Percentiles rank a stretch among this genome's conserved stretches.
phyloP scores from a whole-genome alignment of 768 basidiomycete genomes.

The Gloeophyllum trabeum region DNA sequence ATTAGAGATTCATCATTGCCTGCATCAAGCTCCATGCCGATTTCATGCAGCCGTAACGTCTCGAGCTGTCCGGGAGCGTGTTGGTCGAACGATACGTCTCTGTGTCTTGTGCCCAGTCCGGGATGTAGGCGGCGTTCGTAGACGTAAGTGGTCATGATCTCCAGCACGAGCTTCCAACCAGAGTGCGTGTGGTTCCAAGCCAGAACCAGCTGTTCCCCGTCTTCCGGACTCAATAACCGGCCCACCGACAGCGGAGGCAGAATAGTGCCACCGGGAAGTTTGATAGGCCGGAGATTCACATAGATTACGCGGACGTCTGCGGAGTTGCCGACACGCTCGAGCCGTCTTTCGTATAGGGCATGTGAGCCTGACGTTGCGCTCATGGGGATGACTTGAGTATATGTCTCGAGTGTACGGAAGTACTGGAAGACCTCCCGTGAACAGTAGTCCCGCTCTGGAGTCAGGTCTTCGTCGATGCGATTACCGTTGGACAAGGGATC shows the following conservation, averaged over 20 bases:
- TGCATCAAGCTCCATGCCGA: conserved; percentile 58
- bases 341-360: conserved; percentile 60
- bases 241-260: conserved; percentile 61
- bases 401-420: conserved; percentile 59
- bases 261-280: conserved; percentile 65
- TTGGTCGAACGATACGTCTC: conserved; percentile 42
- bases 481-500: conserved; percentile 51
- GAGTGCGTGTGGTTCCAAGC: conserved; percentile 77
- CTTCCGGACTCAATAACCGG: conserved; percentile 60
- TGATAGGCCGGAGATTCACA: conserved; percentile 52
- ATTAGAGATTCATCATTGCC: conserved; percentile 55
- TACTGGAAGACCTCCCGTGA: conserved; percentile 66
- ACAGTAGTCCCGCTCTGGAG: conserved; percentile 46
- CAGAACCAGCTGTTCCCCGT: conserved; percentile 57
- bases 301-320: conserved; percentile 43
- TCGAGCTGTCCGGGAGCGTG: conserved; percentile 26
- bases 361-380: conserved; percentile 54
- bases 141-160: conserved; percentile 69
- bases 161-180: conserved; percentile 81
- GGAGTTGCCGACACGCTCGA: conserved; percentile 45
- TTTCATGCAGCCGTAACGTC: conserved; percentile 39
- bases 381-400: conserved; percentile 61
- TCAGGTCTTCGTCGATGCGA: conserved; percentile 28
- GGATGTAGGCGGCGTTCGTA: conserved; percentile 39
- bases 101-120: conserved; percentile 27